phyloP scores from a whole-genome alignment of 169 alveolate species.

The Babesia divergens region DNA sequence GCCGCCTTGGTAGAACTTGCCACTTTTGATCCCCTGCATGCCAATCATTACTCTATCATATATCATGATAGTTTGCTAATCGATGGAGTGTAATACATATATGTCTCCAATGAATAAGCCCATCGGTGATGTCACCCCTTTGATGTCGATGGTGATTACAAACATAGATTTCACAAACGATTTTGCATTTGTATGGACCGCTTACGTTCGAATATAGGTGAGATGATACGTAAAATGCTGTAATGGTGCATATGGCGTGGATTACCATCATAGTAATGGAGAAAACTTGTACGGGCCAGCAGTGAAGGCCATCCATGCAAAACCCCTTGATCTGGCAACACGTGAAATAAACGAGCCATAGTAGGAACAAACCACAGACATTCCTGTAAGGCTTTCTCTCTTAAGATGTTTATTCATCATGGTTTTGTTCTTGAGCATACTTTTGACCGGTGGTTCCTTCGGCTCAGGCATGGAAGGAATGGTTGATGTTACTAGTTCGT shows the following conservation, averaged over 20 bases:
- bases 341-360: neutral
- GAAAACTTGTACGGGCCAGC: constrained; percentile 64
- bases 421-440: constrained; percentile 24
- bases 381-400: constrained; percentile 25
- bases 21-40: constrained; percentile 32
- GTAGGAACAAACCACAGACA: constrained; percentile 36
- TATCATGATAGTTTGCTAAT: too few relatives aligned
- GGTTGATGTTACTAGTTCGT: neutral
- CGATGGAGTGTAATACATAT: too few relatives aligned
- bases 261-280: constrained; percentile 22
- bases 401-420: constrained; percentile 16
- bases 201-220: constrained; percentile 38
- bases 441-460: neutral
- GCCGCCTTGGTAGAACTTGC: constrained; percentile 45
- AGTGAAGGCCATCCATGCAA: constrained; percentile 53
- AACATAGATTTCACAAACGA: too few relatives aligned
- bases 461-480: neutral
- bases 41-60: neutral
- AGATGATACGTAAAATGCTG: constrained; percentile 29
- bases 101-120: too few relatives aligned
- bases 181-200: too few relatives aligned
- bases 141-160: too few relatives aligned
- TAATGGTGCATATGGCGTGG: constrained; percentile 16
- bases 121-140: too few relatives aligned
- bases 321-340: constrained; percentile 39